Percentiles rank a stretch among this genome's conserved stretches.
Evolutionary conservation across 371 early-diverging fungal genomes (phyloP).

Genomic region (Entomophthora muscae): DNA sequence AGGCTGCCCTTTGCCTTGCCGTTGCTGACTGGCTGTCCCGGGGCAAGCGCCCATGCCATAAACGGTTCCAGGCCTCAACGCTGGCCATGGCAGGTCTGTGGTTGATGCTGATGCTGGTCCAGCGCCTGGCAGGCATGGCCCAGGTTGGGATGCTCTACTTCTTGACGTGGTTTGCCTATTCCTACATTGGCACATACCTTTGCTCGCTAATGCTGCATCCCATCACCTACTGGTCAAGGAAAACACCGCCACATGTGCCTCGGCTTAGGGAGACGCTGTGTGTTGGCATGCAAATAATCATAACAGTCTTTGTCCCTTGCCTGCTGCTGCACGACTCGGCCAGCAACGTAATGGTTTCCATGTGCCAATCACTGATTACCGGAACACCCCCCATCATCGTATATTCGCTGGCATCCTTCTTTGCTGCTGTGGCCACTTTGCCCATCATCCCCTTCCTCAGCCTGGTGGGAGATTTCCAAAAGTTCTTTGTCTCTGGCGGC

Average conservation of each 20-base stretch:
- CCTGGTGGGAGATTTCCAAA: not conserved
- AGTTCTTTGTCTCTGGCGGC: not conserved
- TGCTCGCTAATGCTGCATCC: not conserved
- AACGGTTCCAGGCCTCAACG: not conserved
- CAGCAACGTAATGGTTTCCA: not conserved
- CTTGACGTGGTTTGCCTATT: not conserved
- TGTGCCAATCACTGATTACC: not conserved
- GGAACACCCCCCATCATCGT: not conserved
- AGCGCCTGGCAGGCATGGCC: not conserved
- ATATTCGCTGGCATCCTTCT: not conserved
- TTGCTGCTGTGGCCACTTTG: not conserved
- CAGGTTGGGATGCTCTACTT: conserved; percentile 1
- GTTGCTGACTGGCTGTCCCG: not conserved
- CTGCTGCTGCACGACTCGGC: not conserved
- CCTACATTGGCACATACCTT: not conserved
- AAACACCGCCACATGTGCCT: not conserved
- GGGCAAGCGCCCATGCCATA: not conserved
- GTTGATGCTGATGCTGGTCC: not conserved
- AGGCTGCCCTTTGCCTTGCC: not conserved
- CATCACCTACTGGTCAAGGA: not conserved
- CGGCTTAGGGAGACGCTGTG: not conserved
- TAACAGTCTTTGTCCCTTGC: not conserved
- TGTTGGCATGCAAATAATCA: not conserved
- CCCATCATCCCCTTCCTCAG: not conserved
- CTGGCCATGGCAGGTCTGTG: not conserved